These are phyloP conservation scores for Nowakowskiella sp. DNA, from an alignment of 192 early-diverging fungal genomes.

Conservation along the genomic window DNA sequence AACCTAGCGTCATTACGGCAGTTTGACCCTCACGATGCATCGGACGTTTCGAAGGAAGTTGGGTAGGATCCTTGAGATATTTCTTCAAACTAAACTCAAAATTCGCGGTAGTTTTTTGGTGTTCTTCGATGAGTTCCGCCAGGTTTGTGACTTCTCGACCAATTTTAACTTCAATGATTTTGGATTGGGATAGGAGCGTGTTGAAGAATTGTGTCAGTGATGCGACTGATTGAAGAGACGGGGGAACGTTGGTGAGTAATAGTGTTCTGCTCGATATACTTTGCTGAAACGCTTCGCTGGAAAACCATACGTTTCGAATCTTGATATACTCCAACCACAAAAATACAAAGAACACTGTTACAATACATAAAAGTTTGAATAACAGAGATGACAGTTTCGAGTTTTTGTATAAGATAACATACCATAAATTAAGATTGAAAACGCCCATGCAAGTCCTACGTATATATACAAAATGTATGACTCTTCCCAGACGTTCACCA, in stretches of 20 bases:
- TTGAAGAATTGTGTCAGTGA: conserved; percentile 20
- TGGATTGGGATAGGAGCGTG: conserved; percentile 3
- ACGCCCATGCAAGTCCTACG: conserved; percentile 22
- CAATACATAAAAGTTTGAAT: not conserved
- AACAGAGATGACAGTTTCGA: too few relatives aligned
- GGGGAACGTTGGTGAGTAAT: conserved; percentile 31
- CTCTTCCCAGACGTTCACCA: conserved; percentile 15
- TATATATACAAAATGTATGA: conserved; percentile 28
- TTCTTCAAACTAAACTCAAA: conserved; percentile 26
- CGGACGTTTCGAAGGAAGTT: conserved; percentile 26
- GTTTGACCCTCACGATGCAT: conserved; percentile 17
- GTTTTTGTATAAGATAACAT: conserved; percentile 17
- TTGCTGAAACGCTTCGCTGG: conserved; percentile 14
- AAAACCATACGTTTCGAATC: conserved; percentile 22
- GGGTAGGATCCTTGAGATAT: conserved; percentile 29
- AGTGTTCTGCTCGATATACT: conserved; percentile 22
- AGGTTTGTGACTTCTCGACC: conserved; percentile 26
- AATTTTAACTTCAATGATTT: conserved; percentile 15
- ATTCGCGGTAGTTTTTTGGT: conserved; percentile 20
- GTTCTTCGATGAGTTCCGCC: conserved; percentile 24
- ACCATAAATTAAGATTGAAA: conserved; percentile 23
- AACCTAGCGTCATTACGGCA: not conserved
- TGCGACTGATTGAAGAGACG: conserved; percentile 13
- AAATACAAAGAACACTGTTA: conserved; percentile 23
- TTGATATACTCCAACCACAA: conserved; percentile 25